Conservation (phyloP, 176 grass and related monocot species). For the Triticum aestivum region IWGSC_CS_RefSeq_v2.1 NC_057808.1:362433225-362433724, state of each 20-base stretch:
- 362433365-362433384: background rate
- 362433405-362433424: background rate
- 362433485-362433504: conserved; percentile 12
- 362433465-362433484: conserved; percentile 33
- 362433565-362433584: conserved; percentile 41
- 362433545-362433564: conserved; percentile 15
- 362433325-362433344: conserved; percentile 1
- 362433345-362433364: conserved; percentile 31
- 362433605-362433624: background rate
- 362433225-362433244: conserved; percentile 67
- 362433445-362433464: conserved; percentile 42
- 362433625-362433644: conserved; percentile 15
- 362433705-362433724: conserved; percentile 25
- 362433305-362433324: background rate
- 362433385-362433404: conserved; percentile 3
- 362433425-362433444: background rate
- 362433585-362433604: conserved; percentile 43
- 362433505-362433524: background rate
- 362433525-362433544: conserved; percentile 1
- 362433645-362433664: conserved; percentile 41
- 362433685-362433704: background rate
- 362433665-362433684: conserved; percentile 35
- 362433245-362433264: background rate
- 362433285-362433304: background rate
- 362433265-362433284: background rate